These are phyloP conservation scores for Fragaria vesca DNA, from an alignment of 306 rosid genomes.

Conservation along the genomic window DNA sequence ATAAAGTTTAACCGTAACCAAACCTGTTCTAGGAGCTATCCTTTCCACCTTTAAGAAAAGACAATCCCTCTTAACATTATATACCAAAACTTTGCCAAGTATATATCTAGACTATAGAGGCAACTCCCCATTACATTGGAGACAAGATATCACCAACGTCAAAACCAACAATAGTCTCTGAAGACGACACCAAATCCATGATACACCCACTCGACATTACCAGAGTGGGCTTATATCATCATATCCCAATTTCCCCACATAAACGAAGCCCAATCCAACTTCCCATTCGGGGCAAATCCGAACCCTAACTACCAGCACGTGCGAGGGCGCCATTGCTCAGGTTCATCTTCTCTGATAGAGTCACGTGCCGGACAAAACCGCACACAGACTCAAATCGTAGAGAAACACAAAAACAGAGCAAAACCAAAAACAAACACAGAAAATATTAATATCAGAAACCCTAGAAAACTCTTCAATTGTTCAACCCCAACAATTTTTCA, in stretches of 20 bases:
- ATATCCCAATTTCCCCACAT: background rate
- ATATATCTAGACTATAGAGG: no score
- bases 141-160: no score
- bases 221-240: no score
- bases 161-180: no score
- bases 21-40: no score
- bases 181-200: no score
- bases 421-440: background rate
- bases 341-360: constrained; percentile 28
- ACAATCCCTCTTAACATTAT: no score
- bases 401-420: background rate
- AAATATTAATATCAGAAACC: constrained; percentile 24
- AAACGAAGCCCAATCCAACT: background rate
- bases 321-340: constrained; percentile 18
- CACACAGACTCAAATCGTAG: constrained; percentile 27
- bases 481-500: background rate
- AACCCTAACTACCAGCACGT: constrained; percentile 43
- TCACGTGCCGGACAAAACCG: constrained; percentile 54
- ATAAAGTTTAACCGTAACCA: no score
- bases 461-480: constrained; percentile 16
- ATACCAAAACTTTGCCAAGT: no score
- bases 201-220: no score
- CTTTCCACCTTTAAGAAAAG: no score
- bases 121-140: no score
- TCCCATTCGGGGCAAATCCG: background rate